A percentile compares a stretch with the other conserved stretches of the same genome.
phyloP scores from a whole-genome alignment of 805 yeast species.

The Candida patagonica region DNA sequence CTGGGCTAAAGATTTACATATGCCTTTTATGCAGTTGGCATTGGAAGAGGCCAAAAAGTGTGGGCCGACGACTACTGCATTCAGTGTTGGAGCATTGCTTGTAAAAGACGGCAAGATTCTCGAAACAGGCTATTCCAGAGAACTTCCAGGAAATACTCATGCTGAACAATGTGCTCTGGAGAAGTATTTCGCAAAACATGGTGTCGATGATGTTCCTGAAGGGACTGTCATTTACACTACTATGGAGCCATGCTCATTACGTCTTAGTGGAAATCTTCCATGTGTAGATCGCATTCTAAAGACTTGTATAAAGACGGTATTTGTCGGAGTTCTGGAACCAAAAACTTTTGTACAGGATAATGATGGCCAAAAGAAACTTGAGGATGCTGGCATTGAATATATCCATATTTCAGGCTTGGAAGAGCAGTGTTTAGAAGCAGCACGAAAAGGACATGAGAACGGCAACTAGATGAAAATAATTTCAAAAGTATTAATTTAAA shows the following conservation, averaged over 20 bases:
- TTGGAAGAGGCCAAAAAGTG: slow-evolving; percentile 71
- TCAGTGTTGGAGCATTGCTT: slow-evolving; percentile 87
- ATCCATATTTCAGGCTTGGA: slow-evolving; percentile 79
- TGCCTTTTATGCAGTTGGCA: slow-evolving; percentile 64
- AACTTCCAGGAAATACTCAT: slow-evolving; percentile 89
- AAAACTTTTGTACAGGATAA: slow-evolving; percentile 78
- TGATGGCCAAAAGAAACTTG: slow-evolving; percentile 47
- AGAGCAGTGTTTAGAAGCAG: slow-evolving; percentile 55
- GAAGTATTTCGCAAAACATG: slow-evolving; percentile 45
- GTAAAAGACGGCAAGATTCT: slow-evolving; percentile 54
- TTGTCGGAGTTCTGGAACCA: slow-evolving; percentile 91
- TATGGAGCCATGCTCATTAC: slow-evolving; percentile 92
- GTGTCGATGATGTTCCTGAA: slow-evolving; percentile 41
- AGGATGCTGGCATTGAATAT: slow-evolving; percentile 54
- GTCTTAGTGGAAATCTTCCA: slow-evolving; percentile 84
- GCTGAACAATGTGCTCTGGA: slow-evolving; percentile 93
- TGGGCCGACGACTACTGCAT: slow-evolving; percentile 75
- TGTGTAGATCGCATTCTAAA: slow-evolving; percentile 73
- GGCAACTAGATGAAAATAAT: too few species aligned
- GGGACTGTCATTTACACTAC: slow-evolving; percentile 86
- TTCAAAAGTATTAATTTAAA: too few species aligned
- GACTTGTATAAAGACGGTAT: slow-evolving; percentile 55
- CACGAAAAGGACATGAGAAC: slow-evolving; percentile 73
- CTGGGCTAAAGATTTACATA: slow-evolving; percentile 64
- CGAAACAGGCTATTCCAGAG: slow-evolving; percentile 84